Conservation (phyloP, 164 flowering plant genomes). For the Taxillus chinensis region DNA sequence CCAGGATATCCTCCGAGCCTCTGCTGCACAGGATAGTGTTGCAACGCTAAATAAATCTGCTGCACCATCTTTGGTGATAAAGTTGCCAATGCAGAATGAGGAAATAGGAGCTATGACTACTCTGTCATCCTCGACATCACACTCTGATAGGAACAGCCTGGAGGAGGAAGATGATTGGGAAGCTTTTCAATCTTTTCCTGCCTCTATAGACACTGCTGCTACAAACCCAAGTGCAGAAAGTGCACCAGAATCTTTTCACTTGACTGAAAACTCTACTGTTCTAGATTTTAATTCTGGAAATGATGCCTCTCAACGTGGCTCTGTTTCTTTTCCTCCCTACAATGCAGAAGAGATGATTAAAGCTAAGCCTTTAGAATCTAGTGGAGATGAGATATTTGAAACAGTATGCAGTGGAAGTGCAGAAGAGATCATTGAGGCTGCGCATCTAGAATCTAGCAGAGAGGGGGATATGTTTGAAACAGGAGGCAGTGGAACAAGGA, state of each 20-base stretch:
- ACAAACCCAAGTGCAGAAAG: slow-evolving; percentile 13
- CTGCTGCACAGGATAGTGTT: slow-evolving; percentile 51
- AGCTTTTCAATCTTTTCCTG: slow-evolving; percentile 87
- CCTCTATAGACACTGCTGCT: slow-evolving; percentile 24
- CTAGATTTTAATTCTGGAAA: slow-evolving; percentile 4
- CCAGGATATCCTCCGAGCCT: slow-evolving; percentile 78
- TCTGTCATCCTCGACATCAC: slow-evolving; percentile 4
- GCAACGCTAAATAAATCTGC: slow-evolving; percentile 23
- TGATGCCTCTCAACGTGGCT: slow-evolving; percentile 11
- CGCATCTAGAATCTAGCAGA: no score
- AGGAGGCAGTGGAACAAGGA: background rate
- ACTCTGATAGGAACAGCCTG: slow-evolving; percentile 9
- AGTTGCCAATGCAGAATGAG: slow-evolving; percentile 43
- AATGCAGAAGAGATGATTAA: slow-evolving; percentile 7
- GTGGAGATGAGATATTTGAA: slow-evolving; percentile 2
- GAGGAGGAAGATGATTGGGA: slow-evolving; percentile 89
- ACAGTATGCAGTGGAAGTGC: background rate
- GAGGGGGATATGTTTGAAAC: no score
- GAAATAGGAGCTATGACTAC: slow-evolving; percentile 12
- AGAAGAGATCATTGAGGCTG: no score
- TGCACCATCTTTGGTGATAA: slow-evolving; percentile 40
- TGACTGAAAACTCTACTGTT: slow-evolving; percentile 15
- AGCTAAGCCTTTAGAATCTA: slow-evolving; percentile 9
- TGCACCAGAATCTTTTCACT: slow-evolving; percentile 11
- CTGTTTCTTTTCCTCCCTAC: slow-evolving; percentile 8